Percentiles rank a stretch among this genome's conserved stretches.
Evolutionary conservation across 1,284 basidiomycete species (phyloP).

Genomic region (Ceratobasidium theobromae): DNA sequence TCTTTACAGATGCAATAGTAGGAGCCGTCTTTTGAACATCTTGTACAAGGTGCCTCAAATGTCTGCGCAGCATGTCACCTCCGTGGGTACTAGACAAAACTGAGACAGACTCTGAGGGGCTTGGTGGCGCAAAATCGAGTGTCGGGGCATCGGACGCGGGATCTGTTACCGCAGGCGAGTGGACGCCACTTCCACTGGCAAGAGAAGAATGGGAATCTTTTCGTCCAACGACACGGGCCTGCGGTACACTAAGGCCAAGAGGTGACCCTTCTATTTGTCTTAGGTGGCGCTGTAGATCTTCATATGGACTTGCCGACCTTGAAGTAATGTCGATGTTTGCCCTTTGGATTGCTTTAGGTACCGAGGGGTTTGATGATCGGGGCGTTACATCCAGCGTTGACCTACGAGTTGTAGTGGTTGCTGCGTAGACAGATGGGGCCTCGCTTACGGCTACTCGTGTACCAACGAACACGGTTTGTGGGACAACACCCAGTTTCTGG

Average conservation of each 20-base stretch:
- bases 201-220: slow-evolving; percentile 33
- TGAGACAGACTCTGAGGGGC: slow-evolving; percentile 44
- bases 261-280: slow-evolving; percentile 24
- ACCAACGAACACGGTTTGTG: slow-evolving; percentile 92
- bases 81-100: slow-evolving; percentile 56
- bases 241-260: slow-evolving; percentile 12
- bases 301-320: slow-evolving; percentile 55
- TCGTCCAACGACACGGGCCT: slow-evolving; percentile 13
- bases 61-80: slow-evolving; percentile 28
- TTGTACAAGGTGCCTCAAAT: slow-evolving; percentile 26
- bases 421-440: slow-evolving; percentile 13
- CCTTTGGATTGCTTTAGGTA: neutral
- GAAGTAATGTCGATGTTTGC: slow-evolving; percentile 46
- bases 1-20: slow-evolving; percentile 74
- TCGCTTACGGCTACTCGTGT: slow-evolving; percentile 37
- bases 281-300: slow-evolving; percentile 70
- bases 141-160: slow-evolving; percentile 27
- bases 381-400: slow-evolving; percentile 31
- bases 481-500: slow-evolving; percentile 86
- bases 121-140: slow-evolving; percentile 33
- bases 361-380: neutral
- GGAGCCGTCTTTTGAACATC: slow-evolving; percentile 72
- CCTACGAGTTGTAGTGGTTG: slow-evolving; percentile 8
- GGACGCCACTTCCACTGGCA: slow-evolving; percentile 28
- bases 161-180: slow-evolving; percentile 26